A percentile compares a stretch with the other conserved stretches of the same genome.
Evolutionary conservation across 345 rosid species (phyloP).

Genomic region (Eutrema yunnanense): DNA sequence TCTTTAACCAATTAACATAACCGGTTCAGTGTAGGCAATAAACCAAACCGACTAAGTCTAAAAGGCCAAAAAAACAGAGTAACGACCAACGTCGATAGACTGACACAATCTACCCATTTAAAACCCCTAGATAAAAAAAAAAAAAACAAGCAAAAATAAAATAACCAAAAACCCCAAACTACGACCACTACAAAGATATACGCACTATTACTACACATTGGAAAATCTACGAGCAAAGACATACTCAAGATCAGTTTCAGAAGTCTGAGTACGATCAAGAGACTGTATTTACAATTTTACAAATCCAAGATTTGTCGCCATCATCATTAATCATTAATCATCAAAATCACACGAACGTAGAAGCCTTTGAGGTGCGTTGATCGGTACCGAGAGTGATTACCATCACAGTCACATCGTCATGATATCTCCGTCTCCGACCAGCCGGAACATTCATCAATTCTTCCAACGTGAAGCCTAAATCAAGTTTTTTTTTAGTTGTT

Average conservation of each 20-base stretch:
- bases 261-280: neutral
- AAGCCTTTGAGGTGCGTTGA: slow-evolving; percentile 85
- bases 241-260: neutral
- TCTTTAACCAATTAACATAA: neutral
- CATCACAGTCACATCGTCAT: slow-evolving; percentile 87
- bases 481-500: neutral
- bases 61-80: neutral
- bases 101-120: neutral
- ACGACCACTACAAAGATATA: neutral
- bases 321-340: neutral
- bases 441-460: slow-evolving; percentile 89
- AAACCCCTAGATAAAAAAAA: neutral
- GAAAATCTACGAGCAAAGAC: neutral
- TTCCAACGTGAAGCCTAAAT: slow-evolving; percentile 75
- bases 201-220: neutral
- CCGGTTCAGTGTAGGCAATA: neutral
- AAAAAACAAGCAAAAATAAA: neutral
- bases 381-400: slow-evolving; percentile 78
- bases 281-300: slow-evolving; percentile 16
- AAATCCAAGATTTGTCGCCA: slow-evolving; percentile 21
- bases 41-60: neutral
- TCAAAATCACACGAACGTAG: slow-evolving; percentile 40
- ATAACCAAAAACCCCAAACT: neutral
- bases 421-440: slow-evolving; percentile 92
- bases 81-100: neutral